These are phyloP conservation scores for Simplicillium aogashimaense DNA, from an alignment of 2,329 filamentous ascomycete species.

Conservation along the genomic window DNA sequence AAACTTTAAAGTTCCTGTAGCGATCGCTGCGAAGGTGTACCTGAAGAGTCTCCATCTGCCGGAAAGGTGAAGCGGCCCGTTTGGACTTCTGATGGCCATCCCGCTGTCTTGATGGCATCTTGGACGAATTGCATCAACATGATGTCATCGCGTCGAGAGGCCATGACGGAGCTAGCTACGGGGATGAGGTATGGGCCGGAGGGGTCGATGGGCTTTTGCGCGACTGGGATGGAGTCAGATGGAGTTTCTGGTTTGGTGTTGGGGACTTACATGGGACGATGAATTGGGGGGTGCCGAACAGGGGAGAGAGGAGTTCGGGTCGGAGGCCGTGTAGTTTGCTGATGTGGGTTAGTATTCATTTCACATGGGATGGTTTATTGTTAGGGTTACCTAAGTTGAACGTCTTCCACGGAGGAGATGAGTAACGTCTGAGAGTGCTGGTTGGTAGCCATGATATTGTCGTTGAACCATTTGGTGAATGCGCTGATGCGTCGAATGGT, in stretches of 20 bases:
- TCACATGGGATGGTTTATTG: conserved; percentile 6
- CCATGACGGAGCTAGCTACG: conserved; percentile 19
- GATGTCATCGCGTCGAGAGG: conserved; percentile 15
- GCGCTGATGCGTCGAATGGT: conserved; percentile 14
- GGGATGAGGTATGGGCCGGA: conserved; percentile 16
- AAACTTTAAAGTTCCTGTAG: too few species aligned
- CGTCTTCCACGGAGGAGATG: background rate
- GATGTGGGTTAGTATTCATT: background rate
- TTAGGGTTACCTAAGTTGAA: conserved; percentile 1
- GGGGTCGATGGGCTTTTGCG: conserved; percentile 16
- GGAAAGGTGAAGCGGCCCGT: conserved; percentile 20
- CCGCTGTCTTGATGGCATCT: conserved; percentile 15
- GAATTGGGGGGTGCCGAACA: conserved; percentile 20
- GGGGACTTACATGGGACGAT: conserved; percentile 22
- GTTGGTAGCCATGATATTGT: conserved; percentile 13
- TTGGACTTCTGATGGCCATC: conserved; percentile 17
- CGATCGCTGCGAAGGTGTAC: too few species aligned
- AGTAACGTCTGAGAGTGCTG: background rate
- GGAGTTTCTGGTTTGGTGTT: background rate
- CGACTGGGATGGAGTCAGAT: conserved; percentile 12
- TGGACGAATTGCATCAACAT: conserved; percentile 17
- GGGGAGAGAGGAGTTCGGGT: conserved; percentile 15
- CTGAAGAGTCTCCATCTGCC: background rate
- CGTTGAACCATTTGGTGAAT: conserved; percentile 21
- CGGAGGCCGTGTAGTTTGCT: conserved; percentile 12